Evolutionary conservation across 441 rosid genomes (phyloP).

Genomic region (Mallotus japonicus): DNA sequence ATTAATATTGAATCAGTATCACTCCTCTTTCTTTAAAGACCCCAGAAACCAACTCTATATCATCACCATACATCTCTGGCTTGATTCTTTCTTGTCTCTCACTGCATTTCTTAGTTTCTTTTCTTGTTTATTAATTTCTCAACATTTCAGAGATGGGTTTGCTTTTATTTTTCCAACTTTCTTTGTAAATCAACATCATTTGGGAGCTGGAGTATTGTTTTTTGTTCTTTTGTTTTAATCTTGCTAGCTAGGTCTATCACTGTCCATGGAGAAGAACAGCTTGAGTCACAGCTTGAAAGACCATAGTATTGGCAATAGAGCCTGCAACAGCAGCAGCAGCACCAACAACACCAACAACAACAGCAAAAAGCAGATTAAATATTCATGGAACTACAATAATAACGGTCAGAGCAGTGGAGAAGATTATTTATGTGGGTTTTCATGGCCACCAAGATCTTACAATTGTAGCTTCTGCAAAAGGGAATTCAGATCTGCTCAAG

Average conservation of each 20-base stretch:
- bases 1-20: background rate
- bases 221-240: slow-evolving; percentile 15
- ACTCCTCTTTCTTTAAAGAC: background rate
- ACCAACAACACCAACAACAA: slow-evolving; percentile 6
- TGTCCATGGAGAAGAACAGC: slow-evolving; percentile 60
- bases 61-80: slow-evolving; percentile 21
- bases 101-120: background rate
- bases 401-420: slow-evolving; percentile 42
- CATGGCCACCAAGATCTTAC: slow-evolving; percentile 94
- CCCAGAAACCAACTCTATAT: slow-evolving; percentile 16
- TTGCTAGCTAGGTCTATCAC: slow-evolving; percentile 26
- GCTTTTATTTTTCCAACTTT: background rate
- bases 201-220: slow-evolving; percentile 14
- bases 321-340: slow-evolving; percentile 18
- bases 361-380: slow-evolving; percentile 31
- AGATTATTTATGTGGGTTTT: slow-evolving; percentile 58
- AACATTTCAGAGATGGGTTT: slow-evolving; percentile 15
- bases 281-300: slow-evolving; percentile 51
- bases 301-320: slow-evolving; percentile 33
- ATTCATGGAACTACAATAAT: slow-evolving; percentile 37
- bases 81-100: background rate
- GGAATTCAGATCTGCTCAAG: slow-evolving; percentile 93
- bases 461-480: slow-evolving; percentile 79
- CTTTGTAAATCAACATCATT: slow-evolving; percentile 18
- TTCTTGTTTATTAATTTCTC: background rate